Conservation (phyloP, 2,329 filamentous ascomycete genomes). For the Pezicula radicicola region DNA sequence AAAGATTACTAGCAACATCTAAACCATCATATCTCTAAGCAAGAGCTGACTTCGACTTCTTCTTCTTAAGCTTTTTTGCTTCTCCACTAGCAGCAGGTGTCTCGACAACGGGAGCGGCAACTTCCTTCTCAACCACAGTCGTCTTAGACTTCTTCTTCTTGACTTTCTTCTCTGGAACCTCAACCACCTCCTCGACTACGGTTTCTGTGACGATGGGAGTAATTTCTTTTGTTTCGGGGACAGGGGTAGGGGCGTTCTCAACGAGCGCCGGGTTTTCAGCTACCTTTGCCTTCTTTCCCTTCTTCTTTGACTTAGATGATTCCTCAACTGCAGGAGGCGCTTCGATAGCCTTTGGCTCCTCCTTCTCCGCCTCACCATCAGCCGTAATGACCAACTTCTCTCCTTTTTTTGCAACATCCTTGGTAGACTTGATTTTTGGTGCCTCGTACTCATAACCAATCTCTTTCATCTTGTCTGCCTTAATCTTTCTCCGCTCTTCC, state of each 20-base stretch:
- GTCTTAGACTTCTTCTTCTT: conserved; percentile 17
- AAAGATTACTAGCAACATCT: neutral
- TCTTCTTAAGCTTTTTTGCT: conserved; percentile 35
- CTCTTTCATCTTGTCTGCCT: conserved; percentile 72
- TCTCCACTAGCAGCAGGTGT: conserved; percentile 38
- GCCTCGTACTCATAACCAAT: conserved; percentile 81
- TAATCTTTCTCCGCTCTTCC: conserved; percentile 63
- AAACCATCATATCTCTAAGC: neutral
- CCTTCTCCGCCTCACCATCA: conserved; percentile 20
- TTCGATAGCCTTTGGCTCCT: conserved; percentile 27
- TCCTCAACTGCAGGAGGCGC: conserved; percentile 17
- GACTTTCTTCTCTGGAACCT: conserved; percentile 14
- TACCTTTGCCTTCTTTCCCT: conserved; percentile 26
- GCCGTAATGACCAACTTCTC: conserved; percentile 18
- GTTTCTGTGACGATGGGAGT: conserved; percentile 10
- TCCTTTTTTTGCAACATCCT: conserved; percentile 42
- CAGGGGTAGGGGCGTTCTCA: conserved; percentile 2
- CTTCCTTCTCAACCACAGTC: conserved; percentile 4
- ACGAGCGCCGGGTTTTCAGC: conserved; percentile 1
- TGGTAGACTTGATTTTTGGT: conserved; percentile 66
- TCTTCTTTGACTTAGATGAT: conserved; percentile 25
- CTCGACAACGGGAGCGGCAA: conserved; percentile 36
- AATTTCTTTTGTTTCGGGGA: conserved; percentile 16
- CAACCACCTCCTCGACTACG: conserved; percentile 22
- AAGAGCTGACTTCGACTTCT: conserved; percentile 4